Evolutionary conservation across 164 flowering plant genomes (phyloP).

Genomic region (Litsea cubeba): DNA sequence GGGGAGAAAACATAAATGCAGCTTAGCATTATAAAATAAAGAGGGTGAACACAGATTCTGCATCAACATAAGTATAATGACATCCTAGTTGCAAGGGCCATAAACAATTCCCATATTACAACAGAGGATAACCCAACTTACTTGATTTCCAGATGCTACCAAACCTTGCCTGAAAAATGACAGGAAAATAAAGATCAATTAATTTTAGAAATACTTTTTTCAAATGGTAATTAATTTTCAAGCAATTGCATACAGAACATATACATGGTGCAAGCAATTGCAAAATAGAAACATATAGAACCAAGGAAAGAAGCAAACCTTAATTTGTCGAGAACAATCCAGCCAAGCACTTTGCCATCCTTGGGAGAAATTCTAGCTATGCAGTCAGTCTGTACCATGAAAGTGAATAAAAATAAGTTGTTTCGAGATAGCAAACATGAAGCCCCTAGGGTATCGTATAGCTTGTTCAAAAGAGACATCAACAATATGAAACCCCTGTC

Average conservation of each 20-base stretch:
- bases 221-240: background rate
- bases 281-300: background rate
- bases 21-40: no score
- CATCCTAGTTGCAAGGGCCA: background rate
- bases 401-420: background rate
- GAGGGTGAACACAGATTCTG: background rate
- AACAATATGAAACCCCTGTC: no score
- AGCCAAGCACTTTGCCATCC: slow-evolving; percentile 65
- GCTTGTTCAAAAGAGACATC: no score
- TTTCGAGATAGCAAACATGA: background rate
- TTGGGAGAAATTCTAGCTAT: slow-evolving; percentile 75
- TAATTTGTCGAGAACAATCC: slow-evolving; percentile 73
- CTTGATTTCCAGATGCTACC: slow-evolving; percentile 42
- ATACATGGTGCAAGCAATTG: background rate
- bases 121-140: slow-evolving; percentile 22
- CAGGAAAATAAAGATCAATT: background rate
- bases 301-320: slow-evolving; percentile 40
- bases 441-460: no score
- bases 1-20: no score
- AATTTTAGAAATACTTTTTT: background rate
- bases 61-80: background rate
- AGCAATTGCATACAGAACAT: background rate
- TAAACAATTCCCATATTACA: background rate
- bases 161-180: slow-evolving; percentile 40
- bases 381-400: slow-evolving; percentile 71